A percentile compares a stretch with the other conserved stretches of the same genome.
These are phyloP conservation scores for Phaffia australis DNA, from an alignment of 768 basidiomycete species.

Conservation along the genomic window DNA sequence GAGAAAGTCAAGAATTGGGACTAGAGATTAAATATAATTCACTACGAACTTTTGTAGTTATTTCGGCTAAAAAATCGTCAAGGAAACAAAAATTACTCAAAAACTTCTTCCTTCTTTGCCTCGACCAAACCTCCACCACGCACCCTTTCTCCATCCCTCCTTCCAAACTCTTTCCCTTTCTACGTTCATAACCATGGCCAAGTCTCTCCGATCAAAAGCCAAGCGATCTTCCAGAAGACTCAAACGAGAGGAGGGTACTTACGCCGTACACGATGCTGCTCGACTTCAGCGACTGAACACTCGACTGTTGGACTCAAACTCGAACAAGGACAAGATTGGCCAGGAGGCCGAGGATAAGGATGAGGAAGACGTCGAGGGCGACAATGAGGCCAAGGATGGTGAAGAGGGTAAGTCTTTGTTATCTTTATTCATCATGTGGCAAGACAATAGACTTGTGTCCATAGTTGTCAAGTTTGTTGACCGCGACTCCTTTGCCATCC, in stretches of 20 bases:
- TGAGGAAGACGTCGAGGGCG: background rate
- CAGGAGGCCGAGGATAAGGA: constrained; percentile 13
- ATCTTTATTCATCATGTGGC: background rate
- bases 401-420: constrained; percentile 2
- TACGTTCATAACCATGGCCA: constrained; percentile 23
- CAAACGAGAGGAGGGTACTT: constrained; percentile 23
- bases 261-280: constrained; percentile 24
- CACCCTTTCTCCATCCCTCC: background rate
- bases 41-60: too few species aligned
- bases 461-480: background rate
- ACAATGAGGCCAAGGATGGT: constrained; percentile 12
- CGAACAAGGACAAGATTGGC: constrained; percentile 23
- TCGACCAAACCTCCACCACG: background rate
- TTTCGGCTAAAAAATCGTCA: too few species aligned
- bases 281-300: constrained; percentile 23
- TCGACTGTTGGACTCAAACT: constrained; percentile 15
- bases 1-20: too few species aligned
- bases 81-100: too few species aligned
- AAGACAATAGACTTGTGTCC: background rate
- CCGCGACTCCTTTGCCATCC: background rate
- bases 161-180: background rate
- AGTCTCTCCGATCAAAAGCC: constrained; percentile 24
- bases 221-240: constrained; percentile 19
- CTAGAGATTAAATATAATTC: too few species aligned
- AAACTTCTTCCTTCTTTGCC: too few species aligned